Conservation (phyloP, 176 grass and related monocot species). For the Paspalum notatum region DNA sequence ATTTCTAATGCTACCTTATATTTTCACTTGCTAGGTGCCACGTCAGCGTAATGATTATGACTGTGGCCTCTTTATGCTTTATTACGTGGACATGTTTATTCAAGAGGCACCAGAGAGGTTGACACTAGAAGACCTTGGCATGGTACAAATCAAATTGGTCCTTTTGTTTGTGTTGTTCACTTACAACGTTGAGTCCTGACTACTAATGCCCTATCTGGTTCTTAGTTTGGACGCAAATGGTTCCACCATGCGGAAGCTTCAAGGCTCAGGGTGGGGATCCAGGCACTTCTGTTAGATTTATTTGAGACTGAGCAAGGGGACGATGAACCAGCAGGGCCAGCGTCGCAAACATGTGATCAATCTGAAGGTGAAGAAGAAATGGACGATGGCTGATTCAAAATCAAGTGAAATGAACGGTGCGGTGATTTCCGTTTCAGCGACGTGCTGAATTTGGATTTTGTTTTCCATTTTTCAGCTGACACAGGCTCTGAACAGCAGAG, state of each 20-base stretch:
- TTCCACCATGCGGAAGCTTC: conserved; percentile 49
- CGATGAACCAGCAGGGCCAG: conserved; percentile 4
- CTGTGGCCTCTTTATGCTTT: conserved; percentile 63
- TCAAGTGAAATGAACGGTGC: conserved; percentile 22
- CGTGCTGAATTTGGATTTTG: too few species aligned
- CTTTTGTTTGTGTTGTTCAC: conserved; percentile 6
- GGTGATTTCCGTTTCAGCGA: not conserved
- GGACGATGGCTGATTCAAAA: not conserved
- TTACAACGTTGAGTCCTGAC: conserved; percentile 1
- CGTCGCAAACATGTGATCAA: conserved; percentile 5
- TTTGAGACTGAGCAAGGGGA: conserved; percentile 34
- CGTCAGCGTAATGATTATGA: conserved; percentile 56
- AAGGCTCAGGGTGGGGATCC: conserved; percentile 39
- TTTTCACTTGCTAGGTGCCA: conserved; percentile 55
- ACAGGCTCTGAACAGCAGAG: not conserved
- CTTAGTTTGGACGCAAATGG: conserved; percentile 65
- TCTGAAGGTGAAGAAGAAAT: conserved; percentile 12
- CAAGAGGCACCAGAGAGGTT: conserved; percentile 51
- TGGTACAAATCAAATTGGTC: conserved; percentile 38
- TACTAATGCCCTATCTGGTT: conserved; percentile 14
- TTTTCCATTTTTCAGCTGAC: not conserved
- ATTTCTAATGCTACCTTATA: conserved; percentile 38
- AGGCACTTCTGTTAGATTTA: conserved; percentile 37
- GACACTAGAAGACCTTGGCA: conserved; percentile 40
- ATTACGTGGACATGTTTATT: conserved; percentile 68